Evolutionary conservation across 495 filamentous ascomycete genomes (phyloP).

Genomic region (Tuber calosporum): DNA sequence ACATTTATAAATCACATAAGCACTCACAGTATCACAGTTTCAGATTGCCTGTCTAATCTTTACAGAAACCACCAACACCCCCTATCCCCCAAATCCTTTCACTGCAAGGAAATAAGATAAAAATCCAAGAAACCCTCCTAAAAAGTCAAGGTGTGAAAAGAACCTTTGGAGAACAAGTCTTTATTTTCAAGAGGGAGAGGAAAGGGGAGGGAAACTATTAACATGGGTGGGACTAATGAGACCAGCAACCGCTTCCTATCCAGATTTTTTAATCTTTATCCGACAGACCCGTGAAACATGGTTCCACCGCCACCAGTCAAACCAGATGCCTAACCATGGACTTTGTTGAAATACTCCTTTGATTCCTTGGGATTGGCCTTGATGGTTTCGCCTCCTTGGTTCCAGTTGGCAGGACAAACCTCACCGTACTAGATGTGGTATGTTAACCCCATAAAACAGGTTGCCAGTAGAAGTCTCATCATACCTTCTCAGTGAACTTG

Average conservation of each 20-base stretch:
- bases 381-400: slow-evolving; percentile 50
- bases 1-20: background rate
- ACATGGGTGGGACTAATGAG: background rate
- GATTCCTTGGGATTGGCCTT: slow-evolving; percentile 49
- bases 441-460: background rate
- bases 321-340: slow-evolving; percentile 31
- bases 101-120: background rate
- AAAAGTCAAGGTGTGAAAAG: background rate
- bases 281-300: background rate
- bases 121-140: background rate
- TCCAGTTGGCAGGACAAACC: slow-evolving; percentile 55
- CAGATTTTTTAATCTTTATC: background rate
- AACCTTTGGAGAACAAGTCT: background rate
- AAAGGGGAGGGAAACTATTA: background rate
- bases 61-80: background rate
- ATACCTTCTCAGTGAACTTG: slow-evolving; percentile 53
- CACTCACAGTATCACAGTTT: background rate
- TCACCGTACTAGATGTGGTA: slow-evolving; percentile 46
- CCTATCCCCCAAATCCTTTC: background rate
- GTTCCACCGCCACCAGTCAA: background rate
- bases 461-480: background rate
- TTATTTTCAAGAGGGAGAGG: background rate
- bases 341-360: slow-evolving; percentile 46
- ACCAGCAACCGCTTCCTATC: background rate
- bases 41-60: background rate